Base-by-base conservation (phyloP, 1,284 basidiomycete species). In the Boletus chippewaensis region DNA sequence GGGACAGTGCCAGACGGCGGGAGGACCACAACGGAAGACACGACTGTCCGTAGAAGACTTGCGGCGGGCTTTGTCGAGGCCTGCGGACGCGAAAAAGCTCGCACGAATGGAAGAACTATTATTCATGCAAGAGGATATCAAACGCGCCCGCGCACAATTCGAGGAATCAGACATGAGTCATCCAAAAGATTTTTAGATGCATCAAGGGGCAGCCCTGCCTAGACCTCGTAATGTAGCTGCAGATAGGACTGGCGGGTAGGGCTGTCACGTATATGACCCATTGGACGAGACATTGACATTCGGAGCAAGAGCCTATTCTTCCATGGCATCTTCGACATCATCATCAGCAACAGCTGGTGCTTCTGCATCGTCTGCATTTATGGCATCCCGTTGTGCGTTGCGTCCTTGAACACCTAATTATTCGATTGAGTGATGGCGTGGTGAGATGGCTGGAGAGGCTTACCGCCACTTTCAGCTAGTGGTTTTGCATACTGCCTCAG, bases 71-170 rank as follows among this genome's bases (percentile, higher is more conserved):
- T 69, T 94, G 29, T 86, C 86, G 22, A 74, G 82, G 45, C 83
- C 85, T 2, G 85, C 86, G 15, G 88, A 92, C 60, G 81, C 85
- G 29, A 91, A 91, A 70, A 93, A 93, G 63, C 78, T 94, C 31
- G 88, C 89, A 24, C 76, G 91, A 54, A 84, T 93, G 80, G 90
- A 94, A 66, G 91, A 94, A 66, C 71, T 94, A 34, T 66, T 93
- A 28, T 91, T 91, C 73, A 91, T 92, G 84, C 88, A 92, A 64
- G 89, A 92, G 65, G 91, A 91, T 58, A 92, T 93, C 70, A 89
- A 91, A 63, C 81, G 88, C n/a, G 91, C 90, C 10, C 78, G 88
- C 40, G 81, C 83, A 9, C 83, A 89, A 63, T 90, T 91, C 57
- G 79, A 83, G 45, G 84, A 85, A 53, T 73, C 76, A 44, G 81